These are phyloP conservation scores for Oenanthe javanica DNA, from an alignment of 140 eudicot genomes.

Conservation along the genomic window DNA sequence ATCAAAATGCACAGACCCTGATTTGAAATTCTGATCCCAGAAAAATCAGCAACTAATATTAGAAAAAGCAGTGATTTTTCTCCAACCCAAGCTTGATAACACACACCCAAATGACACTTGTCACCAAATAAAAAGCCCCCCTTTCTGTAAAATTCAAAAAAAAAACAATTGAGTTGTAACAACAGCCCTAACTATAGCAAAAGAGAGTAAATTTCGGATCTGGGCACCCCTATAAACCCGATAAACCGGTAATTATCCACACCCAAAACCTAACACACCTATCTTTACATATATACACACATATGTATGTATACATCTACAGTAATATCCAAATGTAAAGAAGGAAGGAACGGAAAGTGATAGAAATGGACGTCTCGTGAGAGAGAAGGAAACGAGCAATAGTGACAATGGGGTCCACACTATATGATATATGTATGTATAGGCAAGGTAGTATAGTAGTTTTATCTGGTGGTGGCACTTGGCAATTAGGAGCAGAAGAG, in stretches of 20 bases:
- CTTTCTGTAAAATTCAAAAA: neutral
- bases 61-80: neutral
- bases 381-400: constrained; percentile 28
- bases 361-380: constrained; percentile 29
- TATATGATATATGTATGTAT: neutral
- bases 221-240: constrained; percentile 27
- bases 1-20: neutral
- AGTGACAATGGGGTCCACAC: neutral
- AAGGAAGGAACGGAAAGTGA: constrained; percentile 11
- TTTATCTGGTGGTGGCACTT: constrained; percentile 4
- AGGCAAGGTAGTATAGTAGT: neutral
- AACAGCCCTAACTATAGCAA: neutral
- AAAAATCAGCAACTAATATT: neutral
- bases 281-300: neutral
- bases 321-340: neutral
- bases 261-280: neutral
- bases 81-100: neutral
- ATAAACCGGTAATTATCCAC: constrained; percentile 11
- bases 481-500: neutral
- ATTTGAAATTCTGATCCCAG: neutral
- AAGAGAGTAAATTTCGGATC: constrained; percentile 44
- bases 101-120: neutral
- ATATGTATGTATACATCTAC: neutral
- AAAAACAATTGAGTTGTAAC: neutral
- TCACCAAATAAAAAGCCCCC: neutral